phyloP scores from a whole-genome alignment of 1,284 basidiomycete species.

The Malassezia sp. region DNA sequence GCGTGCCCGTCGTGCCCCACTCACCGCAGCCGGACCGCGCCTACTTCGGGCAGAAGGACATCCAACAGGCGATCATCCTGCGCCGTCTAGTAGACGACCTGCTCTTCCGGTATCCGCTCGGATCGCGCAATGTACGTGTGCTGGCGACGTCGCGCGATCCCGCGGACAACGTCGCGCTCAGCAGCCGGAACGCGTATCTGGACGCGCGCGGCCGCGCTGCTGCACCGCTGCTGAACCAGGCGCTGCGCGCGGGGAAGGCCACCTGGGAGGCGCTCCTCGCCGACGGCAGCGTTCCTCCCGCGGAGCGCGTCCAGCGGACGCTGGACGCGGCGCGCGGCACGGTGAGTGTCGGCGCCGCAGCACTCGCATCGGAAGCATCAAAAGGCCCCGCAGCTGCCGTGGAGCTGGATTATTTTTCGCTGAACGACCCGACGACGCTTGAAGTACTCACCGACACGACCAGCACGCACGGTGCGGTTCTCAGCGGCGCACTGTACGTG shows the following conservation, averaged over 20 bases:
- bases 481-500: conserved; percentile 81
- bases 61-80: conserved; percentile 82
- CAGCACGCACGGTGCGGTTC: conserved; percentile 54
- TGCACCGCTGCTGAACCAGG: conserved; percentile 63
- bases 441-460: conserved; percentile 33
- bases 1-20: not conserved
- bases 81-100: conserved; percentile 73
- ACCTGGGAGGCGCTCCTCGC: conserved; percentile 19
- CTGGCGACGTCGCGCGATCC: conserved; percentile 64
- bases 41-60: conserved; percentile 98
- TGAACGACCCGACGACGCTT: conserved; percentile 72
- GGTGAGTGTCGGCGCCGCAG: conserved; percentile 16
- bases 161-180: conserved; percentile 64
- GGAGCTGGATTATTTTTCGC: conserved; percentile 70
- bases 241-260: conserved; percentile 54
- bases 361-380: conserved; percentile 3
- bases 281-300: conserved; percentile 2
- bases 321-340: conserved; percentile 21
- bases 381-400: conserved; percentile 51
- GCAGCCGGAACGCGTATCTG: conserved; percentile 81
- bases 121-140: conserved; percentile 58
- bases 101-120: conserved; percentile 61
- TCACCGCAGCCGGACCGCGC: conserved; percentile 64
- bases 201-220: conserved; percentile 56
- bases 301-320: conserved; percentile 21